Percentiles rank a stretch among this genome's conserved stretches.
Conservation (phyloP, 139 green algal genomes). For the Tetradesmus obliquus region DNA sequence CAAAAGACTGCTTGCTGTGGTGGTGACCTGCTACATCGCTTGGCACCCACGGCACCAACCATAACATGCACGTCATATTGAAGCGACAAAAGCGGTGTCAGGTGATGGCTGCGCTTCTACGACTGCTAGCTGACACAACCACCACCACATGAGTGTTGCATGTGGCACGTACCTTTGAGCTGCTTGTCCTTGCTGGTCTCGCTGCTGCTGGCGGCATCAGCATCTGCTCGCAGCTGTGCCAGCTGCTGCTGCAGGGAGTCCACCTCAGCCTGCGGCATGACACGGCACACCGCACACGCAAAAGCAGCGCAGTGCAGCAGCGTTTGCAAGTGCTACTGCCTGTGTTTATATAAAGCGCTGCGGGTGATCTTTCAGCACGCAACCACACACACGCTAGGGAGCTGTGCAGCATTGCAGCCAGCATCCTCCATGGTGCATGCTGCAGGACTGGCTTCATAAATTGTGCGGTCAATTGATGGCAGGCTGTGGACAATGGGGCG, state of each 20-base stretch:
- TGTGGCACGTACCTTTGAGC: background rate
- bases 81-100: background rate
- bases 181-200: background rate
- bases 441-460: too few species aligned
- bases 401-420: too few species aligned
- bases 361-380: too few species aligned
- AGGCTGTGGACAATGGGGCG: too few species aligned
- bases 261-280: background rate
- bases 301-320: background rate
- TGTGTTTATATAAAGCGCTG: too few species aligned
- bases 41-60: background rate
- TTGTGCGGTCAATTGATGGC: too few species aligned
- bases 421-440: too few species aligned
- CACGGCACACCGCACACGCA: background rate
- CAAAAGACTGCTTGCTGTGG: background rate
- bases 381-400: too few species aligned
- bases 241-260: background rate
- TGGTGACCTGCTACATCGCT: background rate
- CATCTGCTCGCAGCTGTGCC: background rate
- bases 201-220: background rate
- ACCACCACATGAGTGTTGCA: background rate
- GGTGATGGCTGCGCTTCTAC: background rate
- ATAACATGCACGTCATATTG: background rate
- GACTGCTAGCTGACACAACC: background rate
- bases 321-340: background rate